Percentiles rank a stretch among this genome's conserved stretches.
These are phyloP conservation scores for Kazachstania africana DNA, from an alignment of 805 yeast genomes.

Conservation along the genomic window DNA sequence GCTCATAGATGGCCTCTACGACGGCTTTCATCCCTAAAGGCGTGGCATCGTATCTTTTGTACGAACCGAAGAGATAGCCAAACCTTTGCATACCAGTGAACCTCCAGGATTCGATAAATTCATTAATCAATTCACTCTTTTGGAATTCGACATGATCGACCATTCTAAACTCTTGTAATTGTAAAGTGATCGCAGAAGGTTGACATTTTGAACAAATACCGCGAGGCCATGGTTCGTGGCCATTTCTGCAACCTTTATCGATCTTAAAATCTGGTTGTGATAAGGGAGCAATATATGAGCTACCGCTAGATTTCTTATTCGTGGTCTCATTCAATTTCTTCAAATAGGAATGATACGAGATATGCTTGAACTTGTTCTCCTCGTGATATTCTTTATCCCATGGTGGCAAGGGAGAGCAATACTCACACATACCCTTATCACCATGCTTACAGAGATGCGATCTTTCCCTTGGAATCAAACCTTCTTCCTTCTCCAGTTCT, in stretches of 20 bases:
- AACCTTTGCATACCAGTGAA: conserved; percentile 74
- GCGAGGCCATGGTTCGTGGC: conserved; percentile 88
- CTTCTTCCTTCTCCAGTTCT: conserved; percentile 50
- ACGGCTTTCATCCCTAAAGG: conserved; percentile 92
- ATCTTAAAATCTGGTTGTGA: conserved; percentile 61
- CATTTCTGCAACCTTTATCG: conserved; percentile 49
- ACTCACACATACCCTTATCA: conserved; percentile 94
- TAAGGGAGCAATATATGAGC: conserved; percentile 73
- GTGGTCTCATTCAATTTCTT: conserved; percentile 57
- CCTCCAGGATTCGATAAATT: conserved; percentile 89
- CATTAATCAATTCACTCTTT: conserved; percentile 58
- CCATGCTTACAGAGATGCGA: conserved; percentile 73
- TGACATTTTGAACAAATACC: conserved; percentile 96
- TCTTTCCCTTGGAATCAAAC: conserved; percentile 55
- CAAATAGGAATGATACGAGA: conserved; percentile 74
- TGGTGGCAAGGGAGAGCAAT: conserved; percentile 91
- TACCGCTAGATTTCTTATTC: conserved; percentile 44
- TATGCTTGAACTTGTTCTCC: conserved; percentile 72
- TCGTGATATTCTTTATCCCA: conserved; percentile 75
- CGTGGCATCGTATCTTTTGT: conserved; percentile 54
- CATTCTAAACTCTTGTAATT: conserved; percentile 84
- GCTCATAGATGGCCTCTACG: conserved; percentile 89
- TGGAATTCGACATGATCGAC: conserved; percentile 95
- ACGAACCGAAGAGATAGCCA: conserved; percentile 76
- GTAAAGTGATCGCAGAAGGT: conserved; percentile 88